Conservation (phyloP, 495 filamentous ascomycete species). For the Penicillium parvum region DNA sequence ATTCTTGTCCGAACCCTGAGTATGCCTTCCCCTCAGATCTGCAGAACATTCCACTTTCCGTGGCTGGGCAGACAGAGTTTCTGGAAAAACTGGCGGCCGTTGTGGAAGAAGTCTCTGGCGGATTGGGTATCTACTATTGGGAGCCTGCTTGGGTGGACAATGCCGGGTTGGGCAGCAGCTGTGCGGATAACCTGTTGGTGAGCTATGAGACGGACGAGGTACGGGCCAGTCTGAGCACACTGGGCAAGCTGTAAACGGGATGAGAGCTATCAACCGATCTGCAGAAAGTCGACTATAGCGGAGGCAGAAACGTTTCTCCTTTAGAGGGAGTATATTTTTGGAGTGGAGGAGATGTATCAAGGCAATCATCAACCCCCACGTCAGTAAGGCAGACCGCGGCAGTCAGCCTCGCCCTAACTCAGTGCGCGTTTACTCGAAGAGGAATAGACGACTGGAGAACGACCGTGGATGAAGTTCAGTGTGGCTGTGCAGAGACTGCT, state of each 20-base stretch:
- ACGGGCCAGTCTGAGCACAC: constrained; percentile 29
- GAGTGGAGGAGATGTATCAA: neutral
- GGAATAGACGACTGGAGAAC: constrained; percentile 7
- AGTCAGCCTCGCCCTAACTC: constrained; percentile 15
- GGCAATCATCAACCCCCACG: too few relatives aligned
- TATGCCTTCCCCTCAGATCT: constrained; percentile 57
- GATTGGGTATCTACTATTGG: constrained; percentile 63
- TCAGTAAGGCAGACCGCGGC: constrained; percentile 9
- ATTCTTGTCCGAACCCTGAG: constrained; percentile 49
- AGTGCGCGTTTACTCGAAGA: neutral
- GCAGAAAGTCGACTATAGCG: neutral
- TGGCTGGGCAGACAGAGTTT: constrained; percentile 56
- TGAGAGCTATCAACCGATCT: neutral
- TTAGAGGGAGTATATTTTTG: neutral
- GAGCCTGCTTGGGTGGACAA: constrained; percentile 68
- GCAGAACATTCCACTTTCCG: constrained; percentile 52
- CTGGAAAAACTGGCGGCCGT: constrained; percentile 51
- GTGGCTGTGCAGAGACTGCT: constrained; percentile 37
- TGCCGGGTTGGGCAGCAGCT: constrained; percentile 53
- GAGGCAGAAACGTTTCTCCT: constrained; percentile 11
- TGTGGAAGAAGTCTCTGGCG: constrained; percentile 44
- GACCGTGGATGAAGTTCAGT: constrained; percentile 18
- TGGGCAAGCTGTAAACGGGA: constrained; percentile 23
- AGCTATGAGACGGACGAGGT: constrained; percentile 26
- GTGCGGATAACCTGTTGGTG: constrained; percentile 46